Conservation (phyloP, 2,329 filamentous ascomycete species). For the Sporothrix mexicana region DNA sequence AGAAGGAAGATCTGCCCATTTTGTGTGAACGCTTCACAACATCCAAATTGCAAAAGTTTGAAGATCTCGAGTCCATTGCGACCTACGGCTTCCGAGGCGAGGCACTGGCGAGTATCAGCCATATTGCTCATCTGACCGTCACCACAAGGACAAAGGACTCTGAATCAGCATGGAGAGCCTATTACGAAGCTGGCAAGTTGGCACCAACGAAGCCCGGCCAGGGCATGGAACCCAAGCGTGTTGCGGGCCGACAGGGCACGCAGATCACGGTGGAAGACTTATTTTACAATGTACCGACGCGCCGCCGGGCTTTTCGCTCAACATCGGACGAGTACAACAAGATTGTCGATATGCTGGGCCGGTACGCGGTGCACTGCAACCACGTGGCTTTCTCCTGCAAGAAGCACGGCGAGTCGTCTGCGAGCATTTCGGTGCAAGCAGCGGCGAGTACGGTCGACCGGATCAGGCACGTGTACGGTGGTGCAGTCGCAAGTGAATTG, state of each 20-base stretch:
- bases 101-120: constrained; percentile 94
- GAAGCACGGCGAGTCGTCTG: constrained; percentile 87
- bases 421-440: constrained; percentile 78
- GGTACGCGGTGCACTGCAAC: constrained; percentile 89
- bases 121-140: constrained; percentile 93
- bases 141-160: constrained; percentile 93
- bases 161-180: constrained; percentile 85
- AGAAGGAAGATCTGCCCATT: constrained; percentile 91
- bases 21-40: constrained; percentile 96
- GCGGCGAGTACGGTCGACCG: constrained; percentile 76
- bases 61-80: constrained; percentile 85
- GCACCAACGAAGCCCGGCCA: constrained; percentile 87
- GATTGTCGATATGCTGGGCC: constrained; percentile 91
- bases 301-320: constrained; percentile 87
- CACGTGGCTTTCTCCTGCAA: constrained; percentile 97
- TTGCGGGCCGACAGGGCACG: constrained; percentile 85
- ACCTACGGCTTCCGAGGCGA: constrained; percentile 99
- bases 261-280: constrained; percentile 96
- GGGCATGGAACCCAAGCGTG: constrained; percentile 81
- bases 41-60: constrained; percentile 91
- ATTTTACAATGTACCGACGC: constrained; percentile 93
- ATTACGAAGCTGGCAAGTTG: constrained; percentile 83
- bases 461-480: constrained; percentile 89
- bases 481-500: constrained; percentile 83
- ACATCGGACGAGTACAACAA: constrained; percentile 96